These are phyloP conservation scores for Arachnomyces sp. DNA, from an alignment of 2,329 filamentous ascomycete genomes.

Conservation along the genomic window DNA sequence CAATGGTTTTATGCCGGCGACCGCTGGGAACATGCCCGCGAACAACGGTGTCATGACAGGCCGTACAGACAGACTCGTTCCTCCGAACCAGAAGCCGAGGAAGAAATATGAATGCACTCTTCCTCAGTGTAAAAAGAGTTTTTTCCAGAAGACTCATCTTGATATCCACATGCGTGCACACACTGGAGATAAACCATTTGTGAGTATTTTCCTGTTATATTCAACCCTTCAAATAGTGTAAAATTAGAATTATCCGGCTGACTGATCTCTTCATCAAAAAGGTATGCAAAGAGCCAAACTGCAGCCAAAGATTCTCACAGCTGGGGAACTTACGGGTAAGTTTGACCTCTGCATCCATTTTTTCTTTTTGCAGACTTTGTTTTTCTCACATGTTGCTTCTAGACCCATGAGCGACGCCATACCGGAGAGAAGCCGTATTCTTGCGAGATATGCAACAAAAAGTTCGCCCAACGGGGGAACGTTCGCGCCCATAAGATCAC, in stretches of 20 bases:
- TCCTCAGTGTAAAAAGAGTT: slow-evolving; percentile 68
- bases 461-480: slow-evolving; percentile 79
- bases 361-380: slow-evolving; percentile 1
- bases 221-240: no score
- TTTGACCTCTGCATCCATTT: neutral
- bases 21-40: slow-evolving; percentile 5
- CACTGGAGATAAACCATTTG: slow-evolving; percentile 83
- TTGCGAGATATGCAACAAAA: slow-evolving; percentile 71
- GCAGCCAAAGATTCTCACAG: slow-evolving; percentile 76
- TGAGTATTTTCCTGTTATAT: slow-evolving; percentile 46
- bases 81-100: slow-evolving; percentile 32
- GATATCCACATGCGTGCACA: slow-evolving; percentile 84
- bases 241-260: no score
- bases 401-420: slow-evolving; percentile 82
- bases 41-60: slow-evolving; percentile 12
- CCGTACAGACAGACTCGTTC: slow-evolving; percentile 22
- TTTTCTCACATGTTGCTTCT: slow-evolving; percentile 6
- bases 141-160: slow-evolving; percentile 85
- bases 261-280: slow-evolving; percentile 18
- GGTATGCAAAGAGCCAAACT: slow-evolving; percentile 63
- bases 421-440: slow-evolving; percentile 77
- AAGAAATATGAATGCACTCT: slow-evolving; percentile 68
- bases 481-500: slow-evolving; percentile 75
- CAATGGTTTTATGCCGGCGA: slow-evolving; percentile 15
- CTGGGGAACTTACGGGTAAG: slow-evolving; percentile 78